Evolutionary conservation across 2,329 filamentous ascomycete genomes (phyloP).

Genomic region (Aspergillus ochraceoroseus): DNA sequence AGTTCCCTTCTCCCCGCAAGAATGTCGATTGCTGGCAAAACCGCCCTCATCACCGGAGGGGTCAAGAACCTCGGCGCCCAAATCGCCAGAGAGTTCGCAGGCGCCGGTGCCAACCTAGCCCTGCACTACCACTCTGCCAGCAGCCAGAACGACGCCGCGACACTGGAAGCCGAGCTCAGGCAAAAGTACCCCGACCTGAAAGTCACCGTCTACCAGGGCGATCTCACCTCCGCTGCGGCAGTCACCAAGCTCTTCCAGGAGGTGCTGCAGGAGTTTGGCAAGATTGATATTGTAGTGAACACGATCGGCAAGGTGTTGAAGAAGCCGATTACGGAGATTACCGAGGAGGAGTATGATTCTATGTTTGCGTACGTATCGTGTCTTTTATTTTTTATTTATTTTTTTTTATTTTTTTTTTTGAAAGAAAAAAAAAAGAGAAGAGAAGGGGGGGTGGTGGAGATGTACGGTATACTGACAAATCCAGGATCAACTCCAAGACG

Average conservation of each 20-base stretch:
- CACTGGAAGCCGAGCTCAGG: conserved; percentile 39
- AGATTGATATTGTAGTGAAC: conserved; percentile 50
- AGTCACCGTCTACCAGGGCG: conserved; percentile 43
- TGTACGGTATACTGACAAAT: neutral
- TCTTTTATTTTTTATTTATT: neutral
- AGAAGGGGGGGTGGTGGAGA: no score
- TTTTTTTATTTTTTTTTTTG: neutral
- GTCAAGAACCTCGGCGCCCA: conserved; percentile 43
- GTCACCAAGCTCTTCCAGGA: conserved; percentile 43
- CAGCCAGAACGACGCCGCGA: conserved; percentile 36
- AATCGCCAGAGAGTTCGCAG: conserved; percentile 37
- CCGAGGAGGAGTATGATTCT: conserved; percentile 45
- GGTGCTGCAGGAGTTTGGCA: conserved; percentile 41
- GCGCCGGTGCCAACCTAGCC: conserved; percentile 36
- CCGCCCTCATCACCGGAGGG: conserved; percentile 43
- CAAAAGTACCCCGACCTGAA: conserved; percentile 30
- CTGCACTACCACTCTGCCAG: conserved; percentile 43
- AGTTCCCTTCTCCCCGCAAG: no score
- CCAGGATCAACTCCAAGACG: conserved; percentile 45
- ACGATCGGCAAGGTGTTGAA: conserved; percentile 50
- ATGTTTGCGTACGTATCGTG: conserved; percentile 44
- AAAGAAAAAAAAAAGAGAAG: no score
- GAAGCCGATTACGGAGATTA: conserved; percentile 45
- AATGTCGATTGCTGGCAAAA: conserved; percentile 40
- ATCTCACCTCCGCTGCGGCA: conserved; percentile 41